These are phyloP conservation scores for Populus hybrid DNA, from an alignment of 441 rosid genomes.

Conservation along the genomic window DNA sequence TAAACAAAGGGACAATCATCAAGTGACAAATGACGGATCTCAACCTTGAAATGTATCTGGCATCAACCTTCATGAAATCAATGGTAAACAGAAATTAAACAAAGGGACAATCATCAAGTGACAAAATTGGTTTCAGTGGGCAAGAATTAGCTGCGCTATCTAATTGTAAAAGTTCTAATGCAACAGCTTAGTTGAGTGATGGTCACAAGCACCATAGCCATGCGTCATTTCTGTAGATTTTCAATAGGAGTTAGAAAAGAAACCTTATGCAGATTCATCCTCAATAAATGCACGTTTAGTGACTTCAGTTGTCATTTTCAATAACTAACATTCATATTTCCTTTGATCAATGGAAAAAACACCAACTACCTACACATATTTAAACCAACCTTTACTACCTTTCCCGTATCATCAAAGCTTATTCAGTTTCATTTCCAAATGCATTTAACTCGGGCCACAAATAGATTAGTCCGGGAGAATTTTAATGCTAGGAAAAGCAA, in stretches of 20 bases:
- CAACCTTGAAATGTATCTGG: background rate
- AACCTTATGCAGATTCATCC: background rate
- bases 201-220: background rate
- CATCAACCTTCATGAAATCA: background rate
- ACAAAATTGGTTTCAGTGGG: background rate
- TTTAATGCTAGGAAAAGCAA: conserved; percentile 14
- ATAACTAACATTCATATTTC: background rate
- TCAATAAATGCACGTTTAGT: background rate
- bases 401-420: background rate
- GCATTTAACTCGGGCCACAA: conserved; percentile 10
- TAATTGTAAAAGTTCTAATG: background rate
- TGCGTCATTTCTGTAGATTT: background rate
- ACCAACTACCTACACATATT: background rate
- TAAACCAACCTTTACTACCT: background rate
- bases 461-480: background rate
- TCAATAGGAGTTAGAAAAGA: background rate
- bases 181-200: background rate
- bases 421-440: conserved; percentile 3
- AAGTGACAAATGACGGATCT: background rate
- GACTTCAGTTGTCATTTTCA: background rate
- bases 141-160: background rate
- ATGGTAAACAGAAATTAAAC: background rate
- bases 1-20: background rate
- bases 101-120: background rate
- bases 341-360: background rate